phyloP scores from a whole-genome alignment of 2,329 filamentous ascomycete species.

The Hypoxylon sp. region DNA sequence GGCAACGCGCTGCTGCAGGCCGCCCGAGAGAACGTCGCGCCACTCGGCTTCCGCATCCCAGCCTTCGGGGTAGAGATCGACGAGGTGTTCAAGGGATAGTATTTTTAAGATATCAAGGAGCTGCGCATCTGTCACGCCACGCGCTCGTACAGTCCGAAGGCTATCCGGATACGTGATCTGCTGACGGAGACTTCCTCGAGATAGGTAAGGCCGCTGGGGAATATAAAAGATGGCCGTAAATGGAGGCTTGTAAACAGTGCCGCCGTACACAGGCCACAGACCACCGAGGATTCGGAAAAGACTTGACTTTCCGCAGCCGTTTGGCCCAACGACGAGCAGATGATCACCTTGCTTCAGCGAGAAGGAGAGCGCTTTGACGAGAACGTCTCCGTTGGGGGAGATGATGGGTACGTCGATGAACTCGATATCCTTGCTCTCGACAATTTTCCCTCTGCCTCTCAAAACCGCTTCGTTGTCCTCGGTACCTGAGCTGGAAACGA shows the following conservation, averaged over 20 bases:
- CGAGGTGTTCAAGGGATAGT: constrained; percentile 83
- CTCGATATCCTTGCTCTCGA: constrained; percentile 69
- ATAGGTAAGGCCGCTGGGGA: constrained; percentile 92
- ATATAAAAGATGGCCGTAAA: constrained; percentile 98
- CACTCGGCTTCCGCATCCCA: constrained; percentile 97
- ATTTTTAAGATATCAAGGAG: constrained; percentile 78
- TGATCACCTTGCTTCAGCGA: constrained; percentile 86
- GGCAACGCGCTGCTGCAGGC: constrained; percentile 92
- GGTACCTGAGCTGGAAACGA: constrained; percentile 86
- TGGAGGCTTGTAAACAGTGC: constrained; percentile 88
- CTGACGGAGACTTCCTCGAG: constrained; percentile 88
- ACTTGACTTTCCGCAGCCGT: constrained; percentile 95
- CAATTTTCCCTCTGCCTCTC: constrained; percentile 79
- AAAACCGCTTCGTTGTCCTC: constrained; percentile 85
- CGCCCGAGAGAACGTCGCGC: constrained; percentile 91
- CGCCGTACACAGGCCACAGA: constrained; percentile 97
- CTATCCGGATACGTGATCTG: constrained; percentile 97
- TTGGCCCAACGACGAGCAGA: constrained; percentile 92
- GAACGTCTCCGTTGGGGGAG: constrained; percentile 92
- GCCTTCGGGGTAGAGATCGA: constrained; percentile 76
- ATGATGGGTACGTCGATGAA: constrained; percentile 79
- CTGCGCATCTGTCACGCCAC: constrained; percentile 82
- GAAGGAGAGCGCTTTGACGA: constrained; percentile 87
- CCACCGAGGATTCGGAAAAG: constrained; percentile 96
- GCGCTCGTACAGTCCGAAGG: constrained; percentile 84